Percentiles rank a stretch among this genome's conserved stretches.
Conservation (phyloP, 306 rosid species). For the Medicago ruthenica region DNA sequence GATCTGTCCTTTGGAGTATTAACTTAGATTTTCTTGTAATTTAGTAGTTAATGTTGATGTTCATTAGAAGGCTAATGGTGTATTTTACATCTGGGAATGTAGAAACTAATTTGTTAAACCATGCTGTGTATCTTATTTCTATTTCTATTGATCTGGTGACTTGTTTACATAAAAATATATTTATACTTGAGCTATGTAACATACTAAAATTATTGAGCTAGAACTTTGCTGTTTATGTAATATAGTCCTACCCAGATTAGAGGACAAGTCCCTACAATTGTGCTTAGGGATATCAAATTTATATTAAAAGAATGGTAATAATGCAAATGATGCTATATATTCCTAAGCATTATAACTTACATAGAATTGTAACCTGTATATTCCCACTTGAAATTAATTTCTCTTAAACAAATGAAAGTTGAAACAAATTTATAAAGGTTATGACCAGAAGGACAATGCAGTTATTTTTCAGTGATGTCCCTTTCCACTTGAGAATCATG, state of each 20-base stretch:
- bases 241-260: too few relatives aligned
- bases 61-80: conserved; percentile 16
- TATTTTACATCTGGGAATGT: neutral
- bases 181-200: neutral
- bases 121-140: conserved; percentile 1
- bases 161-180: neutral
- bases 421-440: too few relatives aligned
- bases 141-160: neutral
- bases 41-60: conserved; percentile 15
- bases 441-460: neutral
- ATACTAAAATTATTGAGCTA: too few relatives aligned
- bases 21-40: conserved; percentile 1
- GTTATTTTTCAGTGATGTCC: neutral
- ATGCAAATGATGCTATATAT: neutral
- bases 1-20: neutral
- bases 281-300: too few relatives aligned
- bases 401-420: neutral
- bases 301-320: too few relatives aligned
- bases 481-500: neutral
- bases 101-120: conserved; percentile 23
- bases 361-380: neutral
- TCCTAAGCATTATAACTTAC: too few relatives aligned
- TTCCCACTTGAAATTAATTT: neutral
- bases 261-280: too few relatives aligned
- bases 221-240: too few relatives aligned